Percentiles rank a stretch among this genome's conserved stretches.
Evolutionary conservation across 495 filamentous ascomycete species (phyloP).

Genomic region (Penicillium parvum): DNA sequence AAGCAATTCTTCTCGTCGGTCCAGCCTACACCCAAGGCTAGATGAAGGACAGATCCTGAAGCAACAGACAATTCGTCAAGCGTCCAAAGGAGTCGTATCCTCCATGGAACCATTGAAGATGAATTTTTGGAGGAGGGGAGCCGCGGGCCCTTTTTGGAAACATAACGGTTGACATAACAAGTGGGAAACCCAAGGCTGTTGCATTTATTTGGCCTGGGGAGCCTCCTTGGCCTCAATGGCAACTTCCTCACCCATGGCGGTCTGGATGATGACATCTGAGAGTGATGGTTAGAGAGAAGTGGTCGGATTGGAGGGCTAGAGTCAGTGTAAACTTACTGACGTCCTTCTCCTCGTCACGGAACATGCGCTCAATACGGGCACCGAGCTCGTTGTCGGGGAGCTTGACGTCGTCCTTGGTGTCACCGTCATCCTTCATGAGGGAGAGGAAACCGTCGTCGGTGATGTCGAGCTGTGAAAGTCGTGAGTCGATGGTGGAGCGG

Average conservation of each 20-base stretch:
- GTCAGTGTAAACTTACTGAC: constrained; percentile 63
- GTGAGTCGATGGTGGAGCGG: too few relatives aligned
- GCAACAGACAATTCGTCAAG: constrained; percentile 21
- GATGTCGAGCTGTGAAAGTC: constrained; percentile 69
- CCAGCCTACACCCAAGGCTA: constrained; percentile 41
- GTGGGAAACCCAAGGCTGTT: constrained; percentile 23
- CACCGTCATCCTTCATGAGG: constrained; percentile 77
- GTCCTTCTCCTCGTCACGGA: constrained; percentile 70
- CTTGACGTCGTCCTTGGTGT: constrained; percentile 91
- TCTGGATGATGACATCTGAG: constrained; percentile 81
- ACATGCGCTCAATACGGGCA: constrained; percentile 71
- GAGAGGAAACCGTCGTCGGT: constrained; percentile 87
- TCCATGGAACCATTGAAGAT: constrained; percentile 31
- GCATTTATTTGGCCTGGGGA: constrained; percentile 39
- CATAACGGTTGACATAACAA: constrained; percentile 33
- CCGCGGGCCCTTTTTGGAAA: constrained; percentile 26
- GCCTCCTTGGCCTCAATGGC: constrained; percentile 94
- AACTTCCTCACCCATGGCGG: constrained; percentile 92
- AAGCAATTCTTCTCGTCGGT: constrained; percentile 36
- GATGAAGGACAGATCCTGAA: constrained; percentile 22
- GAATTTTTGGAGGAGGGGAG: constrained; percentile 20
- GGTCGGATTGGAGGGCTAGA: not conserved
- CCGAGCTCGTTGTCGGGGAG: constrained; percentile 84
- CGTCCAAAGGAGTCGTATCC: constrained; percentile 30
- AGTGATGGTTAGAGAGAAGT: constrained; percentile 6